Conservation (phyloP, 306 rosid species). For the Astragalus glycyphyllos region DNA sequence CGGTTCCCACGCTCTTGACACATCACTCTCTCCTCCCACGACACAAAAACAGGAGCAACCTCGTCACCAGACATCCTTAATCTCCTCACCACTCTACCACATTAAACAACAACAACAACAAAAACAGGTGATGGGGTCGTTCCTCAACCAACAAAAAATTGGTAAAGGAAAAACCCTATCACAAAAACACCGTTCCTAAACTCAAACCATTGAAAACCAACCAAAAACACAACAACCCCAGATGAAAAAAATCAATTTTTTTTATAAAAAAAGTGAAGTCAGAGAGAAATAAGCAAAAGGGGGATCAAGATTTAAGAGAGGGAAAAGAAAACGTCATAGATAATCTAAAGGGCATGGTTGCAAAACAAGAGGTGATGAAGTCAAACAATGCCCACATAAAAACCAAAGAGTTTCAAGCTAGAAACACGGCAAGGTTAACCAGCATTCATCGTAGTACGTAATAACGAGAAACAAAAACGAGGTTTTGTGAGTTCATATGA, state of each 20-base stretch:
- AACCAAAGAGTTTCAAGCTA: not conserved
- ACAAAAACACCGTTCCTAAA: slow-evolving; percentile 20
- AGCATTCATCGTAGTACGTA: slow-evolving; percentile 34
- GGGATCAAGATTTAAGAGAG: slow-evolving; percentile 17
- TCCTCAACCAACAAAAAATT: slow-evolving; percentile 41
- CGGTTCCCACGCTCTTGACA: slow-evolving; percentile 81
- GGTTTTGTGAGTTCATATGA: slow-evolving; percentile 24
- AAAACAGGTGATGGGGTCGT: slow-evolving; percentile 1
- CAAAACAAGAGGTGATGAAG: slow-evolving; percentile 45
- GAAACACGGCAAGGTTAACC: not conserved
- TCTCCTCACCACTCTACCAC: slow-evolving; percentile 24
- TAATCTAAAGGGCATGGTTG: not conserved
- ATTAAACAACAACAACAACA: slow-evolving; percentile 39
- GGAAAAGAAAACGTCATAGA: not conserved
- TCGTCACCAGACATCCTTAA: slow-evolving; percentile 49
- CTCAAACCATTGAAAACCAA: slow-evolving; percentile 34
- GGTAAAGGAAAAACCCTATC: slow-evolving; percentile 41
- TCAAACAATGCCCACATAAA: slow-evolving; percentile 47
- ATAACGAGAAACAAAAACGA: not conserved
- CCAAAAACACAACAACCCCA: slow-evolving; percentile 32
- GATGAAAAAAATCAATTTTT: not conserved
- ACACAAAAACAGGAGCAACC: slow-evolving; percentile 55
- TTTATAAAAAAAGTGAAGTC: not conserved
- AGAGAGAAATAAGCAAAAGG: slow-evolving; percentile 36
- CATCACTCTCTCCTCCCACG: slow-evolving; percentile 84